Percentiles rank a stretch among this genome's conserved stretches.
phyloP scores from a whole-genome alignment of 2,329 filamentous ascomycete species.

The Cephalotrichum gorgonifer region DNA sequence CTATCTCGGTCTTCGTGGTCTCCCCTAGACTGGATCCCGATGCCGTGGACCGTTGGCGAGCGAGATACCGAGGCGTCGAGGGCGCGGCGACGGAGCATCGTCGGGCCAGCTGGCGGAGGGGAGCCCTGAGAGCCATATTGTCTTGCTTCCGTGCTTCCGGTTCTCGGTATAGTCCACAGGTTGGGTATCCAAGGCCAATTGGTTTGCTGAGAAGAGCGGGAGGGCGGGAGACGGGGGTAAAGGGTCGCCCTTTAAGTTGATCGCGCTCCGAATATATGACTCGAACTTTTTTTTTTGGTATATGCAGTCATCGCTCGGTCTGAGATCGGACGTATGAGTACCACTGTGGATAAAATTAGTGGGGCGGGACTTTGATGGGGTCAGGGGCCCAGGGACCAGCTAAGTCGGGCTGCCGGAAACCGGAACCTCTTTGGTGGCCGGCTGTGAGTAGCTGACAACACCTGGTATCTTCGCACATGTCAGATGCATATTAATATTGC shows the following conservation, averaged over 20 bases:
- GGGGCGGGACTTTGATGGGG: too few relatives aligned
- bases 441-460: too few relatives aligned
- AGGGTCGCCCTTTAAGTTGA: background rate
- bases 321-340: too few relatives aligned
- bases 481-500: too few relatives aligned
- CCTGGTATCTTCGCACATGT: too few relatives aligned
- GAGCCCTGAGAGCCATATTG: conserved; percentile 31
- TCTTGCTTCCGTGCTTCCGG: conserved; percentile 1
- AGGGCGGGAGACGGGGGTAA: background rate
- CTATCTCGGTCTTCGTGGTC: background rate
- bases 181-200: background rate
- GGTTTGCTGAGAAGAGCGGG: background rate
- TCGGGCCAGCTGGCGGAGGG: conserved; percentile 25
- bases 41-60: conserved; percentile 22
- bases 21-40: conserved; percentile 16
- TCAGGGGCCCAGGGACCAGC: too few relatives aligned
- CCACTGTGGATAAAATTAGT: too few relatives aligned
- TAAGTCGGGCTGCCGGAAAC: too few relatives aligned
- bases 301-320: too few relatives aligned
- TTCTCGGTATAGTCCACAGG: background rate
- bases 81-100: conserved; percentile 17
- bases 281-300: background rate
- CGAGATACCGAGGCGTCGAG: conserved; percentile 21
- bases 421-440: too few relatives aligned
- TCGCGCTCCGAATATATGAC: background rate